phyloP scores from a whole-genome alignment of 169 alveolate species.

The Eimeria tenella region DNA sequence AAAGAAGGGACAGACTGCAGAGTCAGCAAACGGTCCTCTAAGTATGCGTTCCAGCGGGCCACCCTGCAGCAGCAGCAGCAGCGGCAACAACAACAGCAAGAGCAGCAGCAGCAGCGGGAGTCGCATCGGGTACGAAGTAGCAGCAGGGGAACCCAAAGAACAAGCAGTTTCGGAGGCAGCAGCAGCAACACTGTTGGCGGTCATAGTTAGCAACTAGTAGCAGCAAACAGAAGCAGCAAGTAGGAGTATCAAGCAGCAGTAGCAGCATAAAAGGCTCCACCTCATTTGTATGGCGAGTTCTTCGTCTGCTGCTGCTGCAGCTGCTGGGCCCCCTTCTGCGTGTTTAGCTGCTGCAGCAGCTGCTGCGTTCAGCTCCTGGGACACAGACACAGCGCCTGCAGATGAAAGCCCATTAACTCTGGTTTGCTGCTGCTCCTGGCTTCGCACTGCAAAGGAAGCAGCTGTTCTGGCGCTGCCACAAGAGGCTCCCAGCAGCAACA shows the following conservation, averaged over 20 bases:
- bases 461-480: no score
- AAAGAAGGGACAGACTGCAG: conserved; percentile 47
- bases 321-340: neutral
- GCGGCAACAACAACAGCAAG: conserved; percentile 1
- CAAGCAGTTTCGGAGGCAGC: neutral
- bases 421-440: no score
- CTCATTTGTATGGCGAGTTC: conserved; percentile 42
- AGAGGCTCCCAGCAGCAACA: no score
- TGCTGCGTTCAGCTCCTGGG: conserved; percentile 38
- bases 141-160: neutral
- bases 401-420: neutral
- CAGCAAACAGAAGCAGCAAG: neutral
- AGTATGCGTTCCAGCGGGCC: conserved; percentile 53
- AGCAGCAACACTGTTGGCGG: neutral
- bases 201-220: neutral
- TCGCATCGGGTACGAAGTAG: neutral
- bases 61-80: conserved; percentile 59
- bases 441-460: no score
- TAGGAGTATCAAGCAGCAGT: neutral
- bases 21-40: conserved; percentile 34
- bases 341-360: neutral
- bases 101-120: conserved; percentile 11
- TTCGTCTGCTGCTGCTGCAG: conserved; percentile 27
- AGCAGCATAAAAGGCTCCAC: neutral
- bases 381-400: neutral